Evolutionary conservation across 106 monocot genomes (phyloP), one percentile per base, ranked within the genome.

Genomic region (Dendrobium chrysotoxum): DNA sequence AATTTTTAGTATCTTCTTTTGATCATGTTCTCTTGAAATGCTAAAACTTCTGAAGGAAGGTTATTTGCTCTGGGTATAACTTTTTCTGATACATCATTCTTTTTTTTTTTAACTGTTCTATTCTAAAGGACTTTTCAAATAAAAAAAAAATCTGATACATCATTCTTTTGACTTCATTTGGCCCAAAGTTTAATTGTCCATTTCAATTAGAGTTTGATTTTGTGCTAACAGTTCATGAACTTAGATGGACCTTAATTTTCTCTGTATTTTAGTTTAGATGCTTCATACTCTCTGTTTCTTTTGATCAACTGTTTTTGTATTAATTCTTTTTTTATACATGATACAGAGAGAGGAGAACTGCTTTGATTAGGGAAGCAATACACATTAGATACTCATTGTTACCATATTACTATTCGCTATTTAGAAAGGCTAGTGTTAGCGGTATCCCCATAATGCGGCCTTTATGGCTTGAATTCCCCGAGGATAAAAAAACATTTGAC

Each of bases 341-440:
- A 55, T 83, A 72, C 88, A 99, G 99, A 71, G 99, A 95, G 77
- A 82, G 80, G 75, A 95, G 90, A 13, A 93, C 95, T 47, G 93
- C 91, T 71, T 80, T 95, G 68, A 95, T 99, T 28, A 91, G 93
- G 74, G 99, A 99, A 86, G 99, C 99, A n/a, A 87, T 99, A 84
- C 95, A 85, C 39, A 76, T 81, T 17, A 89, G 99, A 20, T 99
- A 99, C 70, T 91, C 95, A 2, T 85, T 99, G 67, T 84, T 99
- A 46, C 99, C 95, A 80, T 99, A 95, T 82, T 99, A 88, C 71
- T 99, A 99, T 53, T 93, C 99, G 39, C 78, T 99, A 75, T 99
- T 95, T 55, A 93, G 90, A 88, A 91, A 93, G 87, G 91, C 99
- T 75, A 83, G 81, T 85, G 80, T 89, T 16, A 90, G 73, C 80